Conservation (phyloP, 768 basidiomycete genomes). For the Boletus vermiculosoides region DNA sequence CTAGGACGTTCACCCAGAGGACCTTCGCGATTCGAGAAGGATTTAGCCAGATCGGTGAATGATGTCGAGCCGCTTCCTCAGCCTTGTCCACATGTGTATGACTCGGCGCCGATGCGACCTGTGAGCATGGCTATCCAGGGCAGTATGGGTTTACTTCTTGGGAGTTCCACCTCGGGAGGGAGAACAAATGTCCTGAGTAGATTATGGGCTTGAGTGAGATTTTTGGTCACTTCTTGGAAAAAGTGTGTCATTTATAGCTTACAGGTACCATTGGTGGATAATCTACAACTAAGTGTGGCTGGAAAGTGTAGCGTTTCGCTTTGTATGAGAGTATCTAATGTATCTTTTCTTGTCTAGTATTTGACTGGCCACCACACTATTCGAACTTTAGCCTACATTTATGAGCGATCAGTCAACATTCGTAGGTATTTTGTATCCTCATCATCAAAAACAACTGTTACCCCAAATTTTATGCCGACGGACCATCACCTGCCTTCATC, state of each 20-base stretch:
- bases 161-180: constrained; percentile 33
- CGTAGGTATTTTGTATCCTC: not conserved
- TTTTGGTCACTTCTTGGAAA: not conserved
- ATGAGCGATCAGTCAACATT: too few relatives aligned
- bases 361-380: too few relatives aligned
- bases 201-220: constrained; percentile 44
- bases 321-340: not conserved
- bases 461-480: constrained; percentile 17
- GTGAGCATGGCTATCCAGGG: constrained; percentile 74
- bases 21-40: constrained; percentile 75
- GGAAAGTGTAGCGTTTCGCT: not conserved
- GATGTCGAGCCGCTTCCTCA: constrained; percentile 52
- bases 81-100: constrained; percentile 78
- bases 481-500: constrained; percentile 56
- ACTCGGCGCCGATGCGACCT: constrained; percentile 70
- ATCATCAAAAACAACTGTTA: not conserved
- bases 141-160: constrained; percentile 64
- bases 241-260: not conserved
- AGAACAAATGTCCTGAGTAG: constrained; percentile 59
- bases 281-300: too few relatives aligned
- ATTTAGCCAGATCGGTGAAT: constrained; percentile 56
- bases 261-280: not conserved
- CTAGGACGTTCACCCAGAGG: constrained; percentile 52
- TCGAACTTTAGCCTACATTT: too few relatives aligned
- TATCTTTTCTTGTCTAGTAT: too few relatives aligned